phyloP scores from a whole-genome alignment of 192 early-diverging fungal genomes.

The Backusella circina region DNA sequence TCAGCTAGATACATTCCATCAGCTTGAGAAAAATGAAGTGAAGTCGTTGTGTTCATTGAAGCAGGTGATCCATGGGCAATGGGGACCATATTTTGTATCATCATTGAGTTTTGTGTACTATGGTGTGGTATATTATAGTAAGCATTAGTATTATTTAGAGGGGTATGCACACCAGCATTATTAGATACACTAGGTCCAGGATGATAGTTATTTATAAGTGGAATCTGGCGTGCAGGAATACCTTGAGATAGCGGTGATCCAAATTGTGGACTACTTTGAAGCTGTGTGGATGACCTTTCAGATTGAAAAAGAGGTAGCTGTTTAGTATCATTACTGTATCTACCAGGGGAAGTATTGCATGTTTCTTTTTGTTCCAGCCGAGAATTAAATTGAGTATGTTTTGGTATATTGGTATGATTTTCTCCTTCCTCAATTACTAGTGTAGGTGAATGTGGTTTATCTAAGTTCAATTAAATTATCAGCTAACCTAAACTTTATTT shows the following conservation, averaged over 20 bases:
- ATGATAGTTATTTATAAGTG: not conserved
- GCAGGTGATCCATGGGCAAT: not conserved
- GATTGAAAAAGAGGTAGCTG: not conserved
- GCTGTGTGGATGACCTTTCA: not conserved
- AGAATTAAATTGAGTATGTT: not conserved
- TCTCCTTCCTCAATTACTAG: not conserved
- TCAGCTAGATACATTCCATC: constrained; percentile 21
- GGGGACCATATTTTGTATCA: not conserved
- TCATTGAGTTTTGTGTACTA: not conserved
- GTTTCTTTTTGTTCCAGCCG: not conserved
- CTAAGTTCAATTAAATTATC: not conserved
- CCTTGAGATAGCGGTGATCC: not conserved
- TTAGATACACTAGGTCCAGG: not conserved
- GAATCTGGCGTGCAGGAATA: not conserved
- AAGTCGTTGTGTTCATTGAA: not conserved
- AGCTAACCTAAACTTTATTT: not conserved
- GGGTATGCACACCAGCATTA: not conserved
- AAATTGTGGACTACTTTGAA: not conserved
- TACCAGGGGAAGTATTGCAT: not conserved
- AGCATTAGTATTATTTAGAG: not conserved
- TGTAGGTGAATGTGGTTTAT: not conserved
- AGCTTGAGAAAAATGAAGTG: not conserved
- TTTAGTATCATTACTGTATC: not conserved
- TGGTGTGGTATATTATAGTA: not conserved
- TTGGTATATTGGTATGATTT: not conserved